A percentile compares a stretch with the other conserved stretches of the same genome.
Conservation (phyloP, 2,329 filamentous ascomycete species). For the Tolypocladium tropicale region DNA sequence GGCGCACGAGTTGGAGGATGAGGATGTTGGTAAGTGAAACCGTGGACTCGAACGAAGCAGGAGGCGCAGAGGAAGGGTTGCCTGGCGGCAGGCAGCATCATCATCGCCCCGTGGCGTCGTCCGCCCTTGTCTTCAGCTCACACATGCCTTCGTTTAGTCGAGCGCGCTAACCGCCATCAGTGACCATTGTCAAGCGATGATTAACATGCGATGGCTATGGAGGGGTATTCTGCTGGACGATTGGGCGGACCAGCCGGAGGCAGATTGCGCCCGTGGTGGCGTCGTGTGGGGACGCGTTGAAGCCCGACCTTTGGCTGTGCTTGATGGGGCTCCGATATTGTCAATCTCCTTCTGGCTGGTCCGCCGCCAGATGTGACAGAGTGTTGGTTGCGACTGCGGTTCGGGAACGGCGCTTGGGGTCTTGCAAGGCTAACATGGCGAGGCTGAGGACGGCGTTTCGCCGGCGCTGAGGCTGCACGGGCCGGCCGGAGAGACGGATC, state of each 20-base stretch:
- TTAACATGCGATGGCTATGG: conserved; percentile 1
- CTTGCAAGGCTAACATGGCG: neutral
- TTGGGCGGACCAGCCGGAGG: conserved; percentile 1
- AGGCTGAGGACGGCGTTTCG: neutral
- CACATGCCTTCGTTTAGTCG: neutral
- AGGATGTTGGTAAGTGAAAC: conserved; percentile 76
- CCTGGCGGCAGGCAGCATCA: neutral
- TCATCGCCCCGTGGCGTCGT: too few relatives aligned
- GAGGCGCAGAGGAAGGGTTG: neutral
- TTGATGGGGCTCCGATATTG: neutral
- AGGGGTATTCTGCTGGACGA: conserved; percentile 2
- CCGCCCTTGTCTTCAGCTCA: conserved; percentile 4
- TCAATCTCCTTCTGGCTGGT: neutral
- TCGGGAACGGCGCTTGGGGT: neutral
- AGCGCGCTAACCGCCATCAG: conserved; percentile 14
- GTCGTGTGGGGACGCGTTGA: neutral
- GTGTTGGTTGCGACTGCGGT: neutral
- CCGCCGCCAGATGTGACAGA: neutral
- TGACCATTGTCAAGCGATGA: conserved; percentile 59
- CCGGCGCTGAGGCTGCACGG: neutral
- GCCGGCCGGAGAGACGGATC: neutral
- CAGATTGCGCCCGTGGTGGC: conserved; percentile 1
- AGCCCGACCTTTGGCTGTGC: conserved; percentile 1
- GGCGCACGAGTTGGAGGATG: conserved; percentile 82
- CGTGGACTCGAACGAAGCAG: neutral